These are phyloP conservation scores for Fusarium sulawesiense DNA, from an alignment of 2,329 filamentous ascomycete genomes.

Conservation along the genomic window DNA sequence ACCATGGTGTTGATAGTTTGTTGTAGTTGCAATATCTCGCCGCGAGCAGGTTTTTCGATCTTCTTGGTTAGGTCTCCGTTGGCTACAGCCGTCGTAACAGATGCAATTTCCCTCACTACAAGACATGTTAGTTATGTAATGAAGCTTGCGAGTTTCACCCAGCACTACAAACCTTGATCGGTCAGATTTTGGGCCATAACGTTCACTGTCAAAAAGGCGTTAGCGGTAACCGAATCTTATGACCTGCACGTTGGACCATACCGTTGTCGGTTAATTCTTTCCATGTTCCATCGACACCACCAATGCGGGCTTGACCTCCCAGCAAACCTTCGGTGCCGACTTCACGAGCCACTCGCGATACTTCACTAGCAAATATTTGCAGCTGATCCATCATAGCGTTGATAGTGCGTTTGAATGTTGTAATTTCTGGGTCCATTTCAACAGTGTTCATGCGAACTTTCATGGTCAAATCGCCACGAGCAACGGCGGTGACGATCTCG, in stretches of 20 bases:
- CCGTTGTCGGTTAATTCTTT: conserved; percentile 93
- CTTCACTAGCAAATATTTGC: conserved; percentile 95
- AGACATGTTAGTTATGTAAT: conserved; percentile 22
- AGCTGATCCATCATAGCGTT: conserved; percentile 99
- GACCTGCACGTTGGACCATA: conserved; percentile 49
- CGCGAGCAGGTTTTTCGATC: conserved; percentile 82
- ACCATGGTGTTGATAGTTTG: conserved; percentile 93
- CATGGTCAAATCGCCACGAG: conserved; percentile 94
- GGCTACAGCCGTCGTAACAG: conserved; percentile 84
- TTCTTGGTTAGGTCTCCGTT: conserved; percentile 87
- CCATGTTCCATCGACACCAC: conserved; percentile 96
- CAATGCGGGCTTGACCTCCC: conserved; percentile 92
- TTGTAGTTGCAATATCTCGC: conserved; percentile 84
- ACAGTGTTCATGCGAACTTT: conserved; percentile 95
- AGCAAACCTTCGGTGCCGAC: conserved; percentile 96
- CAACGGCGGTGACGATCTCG: conserved; percentile 96
- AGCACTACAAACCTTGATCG: conserved; percentile 68
- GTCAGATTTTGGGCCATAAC: conserved; percentile 87
- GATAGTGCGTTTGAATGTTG: conserved; percentile 96
- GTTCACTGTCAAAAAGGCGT: conserved; percentile 67
- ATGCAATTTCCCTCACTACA: conserved; percentile 82
- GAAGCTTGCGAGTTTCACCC: not conserved
- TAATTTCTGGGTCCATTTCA: conserved; percentile 98
- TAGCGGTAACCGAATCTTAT: conserved; percentile 16
- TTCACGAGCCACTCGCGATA: conserved; percentile 92